These are phyloP conservation scores for Colletotrichum karsti DNA, from an alignment of 2,329 filamentous ascomycete genomes.

Conservation along the genomic window DNA sequence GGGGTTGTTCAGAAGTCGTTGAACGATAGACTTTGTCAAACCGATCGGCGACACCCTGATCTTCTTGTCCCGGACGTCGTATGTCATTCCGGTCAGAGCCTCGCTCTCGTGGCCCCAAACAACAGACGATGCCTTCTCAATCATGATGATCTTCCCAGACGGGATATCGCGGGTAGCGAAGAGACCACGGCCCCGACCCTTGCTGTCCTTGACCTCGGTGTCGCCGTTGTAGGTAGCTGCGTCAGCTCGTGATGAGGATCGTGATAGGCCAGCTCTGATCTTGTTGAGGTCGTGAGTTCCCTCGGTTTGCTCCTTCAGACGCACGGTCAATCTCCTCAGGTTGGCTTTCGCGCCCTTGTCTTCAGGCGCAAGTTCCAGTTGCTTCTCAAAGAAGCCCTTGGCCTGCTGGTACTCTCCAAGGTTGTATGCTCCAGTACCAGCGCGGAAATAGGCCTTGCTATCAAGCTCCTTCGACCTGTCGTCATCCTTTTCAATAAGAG, in stretches of 20 bases:
- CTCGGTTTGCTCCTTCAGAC: conserved; percentile 34
- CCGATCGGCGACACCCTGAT: conserved; percentile 41
- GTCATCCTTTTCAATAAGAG: conserved; percentile 34
- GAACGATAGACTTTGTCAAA: conserved; percentile 37
- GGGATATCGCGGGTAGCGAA: conserved; percentile 43
- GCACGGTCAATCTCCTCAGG: conserved; percentile 30
- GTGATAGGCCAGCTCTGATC: conserved; percentile 33
- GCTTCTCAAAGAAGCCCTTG: conserved; percentile 33
- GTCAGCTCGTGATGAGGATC: conserved; percentile 38
- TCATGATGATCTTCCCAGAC: conserved; percentile 44
- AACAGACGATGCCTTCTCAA: conserved; percentile 43
- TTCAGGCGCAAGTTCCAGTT: conserved; percentile 33
- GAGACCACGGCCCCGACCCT: conserved; percentile 42
- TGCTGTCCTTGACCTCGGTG: conserved; percentile 37
- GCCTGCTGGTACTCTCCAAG: conserved; percentile 36
- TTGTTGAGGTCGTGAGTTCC: conserved; percentile 35
- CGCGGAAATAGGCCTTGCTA: conserved; percentile 42
- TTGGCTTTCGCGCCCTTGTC: conserved; percentile 31
- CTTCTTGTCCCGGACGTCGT: conserved; percentile 38
- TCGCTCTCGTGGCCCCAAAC: conserved; percentile 40
- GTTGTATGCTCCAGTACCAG: conserved; percentile 39
- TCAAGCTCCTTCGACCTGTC: conserved; percentile 32
- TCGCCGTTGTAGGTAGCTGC: conserved; percentile 36
- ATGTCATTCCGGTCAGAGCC: conserved; percentile 40
- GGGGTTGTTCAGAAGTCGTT: conserved; percentile 37